Evolutionary conservation across 768 basidiomycete species (phyloP), one percentile per base, ranked within the genome.

Genomic region (Lepiota subincarnata): DNA sequence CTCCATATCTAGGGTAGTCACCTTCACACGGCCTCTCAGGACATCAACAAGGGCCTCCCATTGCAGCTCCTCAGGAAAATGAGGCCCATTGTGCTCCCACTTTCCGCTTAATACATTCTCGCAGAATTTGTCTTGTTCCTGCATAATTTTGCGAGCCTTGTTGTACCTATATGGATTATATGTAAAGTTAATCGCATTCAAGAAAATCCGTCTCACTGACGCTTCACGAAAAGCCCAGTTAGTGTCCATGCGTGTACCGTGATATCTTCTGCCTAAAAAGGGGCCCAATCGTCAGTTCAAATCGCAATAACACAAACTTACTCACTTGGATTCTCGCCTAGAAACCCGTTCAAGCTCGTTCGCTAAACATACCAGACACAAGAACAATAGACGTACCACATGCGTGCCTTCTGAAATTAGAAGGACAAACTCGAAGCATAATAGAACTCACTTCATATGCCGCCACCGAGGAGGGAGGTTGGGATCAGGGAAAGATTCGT

Each of bases 21-120:
- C 86, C 73, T 87, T 92, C 43, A 89, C 87, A 50, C 80, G 77
- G 12, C 91, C 90, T 58, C 91, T 73, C 6, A 92, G 66, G 1
- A 91, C 86, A 62, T 91, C 88, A 0, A 87, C 84, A 18, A 91
- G 69, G 1, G 86, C 79, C 62, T 91, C 88, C 88, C 87, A 89
- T 61, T 89, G 80, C 13, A 91, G 71, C 42, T 80, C 79, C 42
- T 88, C 78, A 0, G 89, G 88, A 64, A 86, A 87, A n/a, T 36
- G 45, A 19, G 31, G 20, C 24, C 76, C 78, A 48, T 72, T 78
- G 38, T 83, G 67, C 6, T 69, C 72, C 79, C 78, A 80, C n/a
- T 77, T 64, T 2, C 52, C 52, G 19, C 40, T 50, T 8, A 75
- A 56, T 3, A 76, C 83, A 39, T 73, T 69, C 1, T 71, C 62